These are phyloP conservation scores for Kodamaea leandrae DNA, from an alignment of 805 yeast genomes.

Conservation along the genomic window DNA sequence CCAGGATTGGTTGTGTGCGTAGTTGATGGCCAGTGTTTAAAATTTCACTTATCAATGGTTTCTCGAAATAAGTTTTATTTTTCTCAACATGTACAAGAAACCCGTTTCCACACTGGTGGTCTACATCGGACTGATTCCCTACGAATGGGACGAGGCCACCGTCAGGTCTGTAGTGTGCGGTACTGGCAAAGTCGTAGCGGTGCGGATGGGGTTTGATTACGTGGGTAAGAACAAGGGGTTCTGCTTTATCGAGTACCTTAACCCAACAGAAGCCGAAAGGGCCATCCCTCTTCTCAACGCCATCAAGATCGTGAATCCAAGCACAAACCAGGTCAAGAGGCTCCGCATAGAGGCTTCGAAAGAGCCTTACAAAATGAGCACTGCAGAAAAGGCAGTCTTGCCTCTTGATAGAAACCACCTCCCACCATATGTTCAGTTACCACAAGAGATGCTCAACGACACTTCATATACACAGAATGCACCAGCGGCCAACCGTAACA, in stretches of 20 bases:
- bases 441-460: conserved; percentile 37
- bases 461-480: conserved; percentile 4
- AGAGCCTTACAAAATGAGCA: conserved; percentile 48
- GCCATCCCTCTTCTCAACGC: conserved; percentile 47
- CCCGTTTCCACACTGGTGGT: conserved; percentile 41
- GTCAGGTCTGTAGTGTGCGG: conserved; percentile 66
- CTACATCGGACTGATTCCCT: conserved; percentile 64
- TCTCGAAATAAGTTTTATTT: too few relatives aligned
- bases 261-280: conserved; percentile 49
- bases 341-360: conserved; percentile 59
- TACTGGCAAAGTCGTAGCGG: conserved; percentile 67
- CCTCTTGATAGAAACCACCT: conserved; percentile 44
- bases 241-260: conserved; percentile 58
- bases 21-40: too few relatives aligned
- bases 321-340: conserved; percentile 35
- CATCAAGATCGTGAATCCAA: conserved; percentile 34
- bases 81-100: conserved; percentile 7
- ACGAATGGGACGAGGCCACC: conserved; percentile 66
- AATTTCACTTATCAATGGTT: too few relatives aligned
- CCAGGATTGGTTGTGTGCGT: too few relatives aligned
- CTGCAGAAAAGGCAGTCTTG: conserved; percentile 41
- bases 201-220: conserved; percentile 58
- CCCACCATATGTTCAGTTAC: conserved; percentile 58
- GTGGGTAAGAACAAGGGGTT: conserved; percentile 64
- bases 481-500: conserved; percentile 5